A percentile compares a stretch with the other conserved stretches of the same genome.
Conservation (phyloP, 306 rosid species). For the barrel medic (Medicago truncatula) region DNA sequence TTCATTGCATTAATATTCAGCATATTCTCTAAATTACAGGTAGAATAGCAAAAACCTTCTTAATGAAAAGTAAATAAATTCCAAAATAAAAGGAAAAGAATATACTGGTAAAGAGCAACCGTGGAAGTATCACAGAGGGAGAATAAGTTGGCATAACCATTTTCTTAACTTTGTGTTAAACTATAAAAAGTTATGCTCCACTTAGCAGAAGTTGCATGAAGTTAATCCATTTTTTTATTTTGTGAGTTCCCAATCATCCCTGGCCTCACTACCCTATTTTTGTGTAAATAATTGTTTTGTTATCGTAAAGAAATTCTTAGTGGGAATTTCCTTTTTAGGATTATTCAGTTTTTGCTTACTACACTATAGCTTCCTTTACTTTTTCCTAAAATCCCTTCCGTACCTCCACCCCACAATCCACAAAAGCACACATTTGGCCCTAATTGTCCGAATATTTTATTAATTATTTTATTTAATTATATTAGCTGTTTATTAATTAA, state of each 20-base stretch:
- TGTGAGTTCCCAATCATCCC: constrained; percentile 52
- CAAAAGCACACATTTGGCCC: not conserved
- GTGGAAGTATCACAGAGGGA: constrained; percentile 53
- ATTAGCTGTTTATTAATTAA: no score
- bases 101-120: constrained; percentile 46
- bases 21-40: constrained; percentile 33
- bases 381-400: constrained; percentile 6
- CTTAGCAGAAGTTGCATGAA: constrained; percentile 73
- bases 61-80: not conserved
- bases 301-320: constrained; percentile 67
- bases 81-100: constrained; percentile 40
- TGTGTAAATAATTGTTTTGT: constrained; percentile 43
- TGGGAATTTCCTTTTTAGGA: constrained; percentile 89
- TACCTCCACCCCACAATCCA: constrained; percentile 36
- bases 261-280: constrained; percentile 24
- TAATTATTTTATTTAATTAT: no score
- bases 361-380: not conserved
- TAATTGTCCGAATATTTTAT: no score
- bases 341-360: constrained; percentile 45
- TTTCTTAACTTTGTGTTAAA: constrained; percentile 64
- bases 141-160: constrained; percentile 61
- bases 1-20: constrained; percentile 41
- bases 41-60: constrained; percentile 8
- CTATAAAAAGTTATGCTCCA: constrained; percentile 69
- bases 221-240: constrained; percentile 53